Evolutionary conservation across 495 filamentous ascomycete species (phyloP), one percentile per base, ranked within the genome.

Genomic region (Corynascus novoguineensis): DNA sequence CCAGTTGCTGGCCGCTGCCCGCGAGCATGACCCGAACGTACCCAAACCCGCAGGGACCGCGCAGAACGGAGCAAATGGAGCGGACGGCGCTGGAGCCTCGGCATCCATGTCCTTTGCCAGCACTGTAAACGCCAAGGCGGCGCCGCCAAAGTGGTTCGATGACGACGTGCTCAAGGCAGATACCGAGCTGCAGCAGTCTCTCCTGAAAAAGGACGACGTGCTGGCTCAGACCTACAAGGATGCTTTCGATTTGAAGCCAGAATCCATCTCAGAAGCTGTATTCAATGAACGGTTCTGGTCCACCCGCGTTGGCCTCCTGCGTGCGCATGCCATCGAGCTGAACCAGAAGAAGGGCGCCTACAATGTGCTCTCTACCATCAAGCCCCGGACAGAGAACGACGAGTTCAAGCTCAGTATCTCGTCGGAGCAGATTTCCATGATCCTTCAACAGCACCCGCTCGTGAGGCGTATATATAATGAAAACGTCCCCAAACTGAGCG

Each of bases 231-330:
- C 89, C 57, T 95, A 96, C 69, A 82, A 85, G 70, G 89, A 96
- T 62, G 83, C 89, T 0, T 70, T 87, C 28, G 75, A 79, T 29
- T 86, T 85, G 5, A 95, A 92, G 63, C 89, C 91, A 2, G 86
- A 90, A 4, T 85, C 87, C 1, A 82, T 97, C 55, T 82, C 85
- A 0, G 81, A 86, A 17, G 75, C 79, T 0, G 81, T 89, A 58
- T 95, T 96, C 66, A 86, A 88, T 60, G 75, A 83, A 1, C 92
- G 95, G 68, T 98, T 98, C 75, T 98, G 93, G 93, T 87, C 90
- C 3, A 86, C 87, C 5, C 78, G 95, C 19, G 75, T 91, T 32
- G 88, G 88, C 70, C 75, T 96, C 2, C 78, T 98, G 14, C 86
- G 95, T 24, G 87, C 91, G 0, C 88, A 96, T 74, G 92, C 89